These are phyloP conservation scores for Ramularia endophylla DNA, from an alignment of 2,329 filamentous ascomycete genomes.

Conservation along the genomic window DNA sequence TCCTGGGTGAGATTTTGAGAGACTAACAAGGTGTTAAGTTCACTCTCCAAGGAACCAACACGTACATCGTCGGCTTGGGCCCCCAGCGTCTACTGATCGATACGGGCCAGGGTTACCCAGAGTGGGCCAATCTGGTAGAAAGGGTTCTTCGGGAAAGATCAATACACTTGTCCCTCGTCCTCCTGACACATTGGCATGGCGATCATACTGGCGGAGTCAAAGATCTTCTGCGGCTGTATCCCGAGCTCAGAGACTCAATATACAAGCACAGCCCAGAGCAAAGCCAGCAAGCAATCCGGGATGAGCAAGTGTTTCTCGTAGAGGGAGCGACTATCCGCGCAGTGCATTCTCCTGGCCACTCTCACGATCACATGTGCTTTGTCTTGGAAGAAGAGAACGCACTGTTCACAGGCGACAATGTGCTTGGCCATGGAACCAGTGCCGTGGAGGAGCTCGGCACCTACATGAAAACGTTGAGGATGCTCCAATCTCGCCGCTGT, in stretches of 20 bases:
- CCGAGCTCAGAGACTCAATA: slow-evolving; percentile 26
- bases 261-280: slow-evolving; percentile 37
- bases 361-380: slow-evolving; percentile 33
- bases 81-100: slow-evolving; percentile 32
- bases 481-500: too few species aligned
- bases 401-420: slow-evolving; percentile 36
- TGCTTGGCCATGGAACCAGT: slow-evolving; percentile 36
- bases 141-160: slow-evolving; percentile 25
- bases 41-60: slow-evolving; percentile 38
- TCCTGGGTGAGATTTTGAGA: too few species aligned
- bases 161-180: slow-evolving; percentile 37
- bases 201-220: slow-evolving; percentile 41
- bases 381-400: slow-evolving; percentile 32
- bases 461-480: slow-evolving; percentile 37
- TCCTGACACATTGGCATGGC: slow-evolving; percentile 42
- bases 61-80: slow-evolving; percentile 37
- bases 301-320: slow-evolving; percentile 34
- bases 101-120: slow-evolving; percentile 30
- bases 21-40: too few species aligned
- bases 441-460: slow-evolving; percentile 36
- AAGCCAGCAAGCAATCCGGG: slow-evolving; percentile 30
- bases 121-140: slow-evolving; percentile 33
- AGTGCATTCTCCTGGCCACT: slow-evolving; percentile 31
- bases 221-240: slow-evolving; percentile 32
- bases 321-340: slow-evolving; percentile 38